Evolutionary conservation across 2,329 filamentous ascomycete genomes (phyloP).

Genomic region (Reticulascus tulasneorum): DNA sequence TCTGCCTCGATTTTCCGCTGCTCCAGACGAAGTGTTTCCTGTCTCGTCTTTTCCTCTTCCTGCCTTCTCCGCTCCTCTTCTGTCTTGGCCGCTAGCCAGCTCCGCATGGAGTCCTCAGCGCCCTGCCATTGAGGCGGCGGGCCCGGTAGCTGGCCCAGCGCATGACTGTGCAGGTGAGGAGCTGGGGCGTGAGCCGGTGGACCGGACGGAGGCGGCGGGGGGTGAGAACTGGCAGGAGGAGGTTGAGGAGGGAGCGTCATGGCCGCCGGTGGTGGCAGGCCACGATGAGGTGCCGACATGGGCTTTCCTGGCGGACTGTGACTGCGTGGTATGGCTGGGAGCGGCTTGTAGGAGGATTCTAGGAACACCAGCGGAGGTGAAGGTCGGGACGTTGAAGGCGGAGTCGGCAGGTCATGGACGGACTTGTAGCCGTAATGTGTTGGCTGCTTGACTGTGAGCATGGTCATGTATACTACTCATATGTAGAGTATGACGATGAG

Average conservation of each 20-base stretch:
- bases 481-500: slow-evolving; percentile 7
- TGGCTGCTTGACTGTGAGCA: slow-evolving; percentile 61
- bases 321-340: slow-evolving; percentile 35
- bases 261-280: slow-evolving; percentile 64
- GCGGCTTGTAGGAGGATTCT: slow-evolving; percentile 40
- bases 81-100: slow-evolving; percentile 66
- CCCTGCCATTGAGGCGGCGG: slow-evolving; percentile 64
- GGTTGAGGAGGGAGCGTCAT: slow-evolving; percentile 55
- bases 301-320: slow-evolving; percentile 46
- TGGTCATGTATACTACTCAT: slow-evolving; percentile 38
- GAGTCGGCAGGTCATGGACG: slow-evolving; percentile 59
- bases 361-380: slow-evolving; percentile 50
- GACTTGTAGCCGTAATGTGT: slow-evolving; percentile 55
- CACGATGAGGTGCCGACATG: slow-evolving; percentile 69
- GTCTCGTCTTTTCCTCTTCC: slow-evolving; percentile 66
- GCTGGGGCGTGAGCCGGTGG: slow-evolving; percentile 20
- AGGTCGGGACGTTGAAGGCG: slow-evolving; percentile 50
- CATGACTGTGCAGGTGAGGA: slow-evolving; percentile 33
- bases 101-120: slow-evolving; percentile 66
- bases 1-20: slow-evolving; percentile 69
- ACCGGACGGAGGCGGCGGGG: slow-evolving; percentile 11
- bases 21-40: slow-evolving; percentile 65
- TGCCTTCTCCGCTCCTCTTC: slow-evolving; percentile 72
- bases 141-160: slow-evolving; percentile 54
- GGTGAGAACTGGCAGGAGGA: slow-evolving; percentile 20